phyloP scores from a whole-genome alignment of 1,139 yeast species.

The Fermentozyma sake region DNA sequence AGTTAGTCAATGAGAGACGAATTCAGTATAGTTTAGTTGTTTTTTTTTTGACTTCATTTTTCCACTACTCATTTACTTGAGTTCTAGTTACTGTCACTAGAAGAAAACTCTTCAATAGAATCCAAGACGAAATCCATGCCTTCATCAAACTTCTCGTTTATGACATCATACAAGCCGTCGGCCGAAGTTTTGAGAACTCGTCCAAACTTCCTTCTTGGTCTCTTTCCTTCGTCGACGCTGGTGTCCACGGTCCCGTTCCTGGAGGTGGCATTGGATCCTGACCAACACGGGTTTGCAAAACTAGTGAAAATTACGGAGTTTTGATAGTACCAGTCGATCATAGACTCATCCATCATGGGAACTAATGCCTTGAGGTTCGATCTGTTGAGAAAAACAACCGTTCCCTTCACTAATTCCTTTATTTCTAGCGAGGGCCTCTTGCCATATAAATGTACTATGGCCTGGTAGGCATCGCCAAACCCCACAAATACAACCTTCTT shows the following conservation, averaged over 20 bases:
- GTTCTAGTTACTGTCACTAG: slow-evolving; percentile 6
- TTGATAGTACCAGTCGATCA: slow-evolving; percentile 88
- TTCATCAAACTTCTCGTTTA: slow-evolving; percentile 81
- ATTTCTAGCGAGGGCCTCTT: slow-evolving; percentile 62
- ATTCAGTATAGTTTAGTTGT: too few species aligned
- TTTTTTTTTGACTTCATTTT: too few species aligned
- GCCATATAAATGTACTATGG: slow-evolving; percentile 82
- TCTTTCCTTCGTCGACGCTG: slow-evolving; percentile 44
- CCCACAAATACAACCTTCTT: slow-evolving; percentile 78
- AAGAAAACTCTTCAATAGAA: slow-evolving; percentile 52
- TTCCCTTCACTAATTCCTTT: slow-evolving; percentile 61
- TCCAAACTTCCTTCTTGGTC: slow-evolving; percentile 88
- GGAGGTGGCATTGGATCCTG: slow-evolving; percentile 25
- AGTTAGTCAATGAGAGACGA: too few species aligned
- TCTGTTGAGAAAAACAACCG: slow-evolving; percentile 67
- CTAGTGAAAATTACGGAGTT: slow-evolving; percentile 82
- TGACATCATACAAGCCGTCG: slow-evolving; percentile 73
- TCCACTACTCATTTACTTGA: too few species aligned
- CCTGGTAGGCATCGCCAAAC: slow-evolving; percentile 84
- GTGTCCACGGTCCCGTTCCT: slow-evolving; percentile 11
- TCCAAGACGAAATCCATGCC: slow-evolving; percentile 80
- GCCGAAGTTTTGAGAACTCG: slow-evolving; percentile 70
- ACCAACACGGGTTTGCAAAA: slow-evolving; percentile 76
- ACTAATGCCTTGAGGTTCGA: slow-evolving; percentile 69
- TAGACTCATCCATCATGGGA: slow-evolving; percentile 82